Evolutionary conservation across 108 stramenopile species (phyloP).

Genomic region (Cyclotella sp.): DNA sequence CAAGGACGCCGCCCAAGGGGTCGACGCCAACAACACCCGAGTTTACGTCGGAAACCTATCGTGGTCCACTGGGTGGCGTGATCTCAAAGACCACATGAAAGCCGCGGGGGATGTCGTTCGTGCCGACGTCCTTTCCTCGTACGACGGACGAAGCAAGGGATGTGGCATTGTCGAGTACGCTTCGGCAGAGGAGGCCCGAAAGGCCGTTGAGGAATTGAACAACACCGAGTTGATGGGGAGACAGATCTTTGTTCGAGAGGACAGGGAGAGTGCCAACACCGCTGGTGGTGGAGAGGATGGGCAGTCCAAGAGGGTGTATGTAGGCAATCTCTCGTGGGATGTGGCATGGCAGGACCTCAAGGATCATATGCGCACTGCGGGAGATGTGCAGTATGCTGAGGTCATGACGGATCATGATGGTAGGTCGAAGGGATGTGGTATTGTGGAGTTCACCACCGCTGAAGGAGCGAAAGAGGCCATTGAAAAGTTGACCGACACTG

Average conservation of each 20-base stretch:
- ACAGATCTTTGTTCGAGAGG: slow-evolving; percentile 88
- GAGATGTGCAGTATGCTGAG: slow-evolving; percentile 83
- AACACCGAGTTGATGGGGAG: slow-evolving; percentile 84
- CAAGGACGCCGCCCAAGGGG: not conserved
- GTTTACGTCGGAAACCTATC: slow-evolving; percentile 91
- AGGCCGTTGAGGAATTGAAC: slow-evolving; percentile 77
- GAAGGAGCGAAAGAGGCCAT: slow-evolving; percentile 75
- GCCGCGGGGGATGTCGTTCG: slow-evolving; percentile 76
- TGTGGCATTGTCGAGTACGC: slow-evolving; percentile 94
- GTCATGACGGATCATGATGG: slow-evolving; percentile 76
- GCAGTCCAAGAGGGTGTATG: slow-evolving; percentile 68
- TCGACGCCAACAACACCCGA: slow-evolving; percentile 22
- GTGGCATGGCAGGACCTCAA: slow-evolving; percentile 94
- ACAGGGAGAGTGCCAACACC: slow-evolving; percentile 57
- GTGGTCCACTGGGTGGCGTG: slow-evolving; percentile 73
- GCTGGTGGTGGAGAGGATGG: slow-evolving; percentile 20
- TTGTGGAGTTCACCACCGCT: slow-evolving; percentile 75
- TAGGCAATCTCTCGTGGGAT: slow-evolving; percentile 90
- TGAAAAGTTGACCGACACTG: slow-evolving; percentile 68
- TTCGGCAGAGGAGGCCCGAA: slow-evolving; percentile 75
- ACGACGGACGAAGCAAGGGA: slow-evolving; percentile 80
- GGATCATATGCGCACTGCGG: slow-evolving; percentile 90
- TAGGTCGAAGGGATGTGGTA: slow-evolving; percentile 82
- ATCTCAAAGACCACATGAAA: slow-evolving; percentile 94
- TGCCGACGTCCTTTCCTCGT: slow-evolving; percentile 54